Percentiles rank a stretch among this genome's conserved stretches.
Conservation (phyloP, 2,329 filamentous ascomycete species). For the Helotiales sp. region DNA sequence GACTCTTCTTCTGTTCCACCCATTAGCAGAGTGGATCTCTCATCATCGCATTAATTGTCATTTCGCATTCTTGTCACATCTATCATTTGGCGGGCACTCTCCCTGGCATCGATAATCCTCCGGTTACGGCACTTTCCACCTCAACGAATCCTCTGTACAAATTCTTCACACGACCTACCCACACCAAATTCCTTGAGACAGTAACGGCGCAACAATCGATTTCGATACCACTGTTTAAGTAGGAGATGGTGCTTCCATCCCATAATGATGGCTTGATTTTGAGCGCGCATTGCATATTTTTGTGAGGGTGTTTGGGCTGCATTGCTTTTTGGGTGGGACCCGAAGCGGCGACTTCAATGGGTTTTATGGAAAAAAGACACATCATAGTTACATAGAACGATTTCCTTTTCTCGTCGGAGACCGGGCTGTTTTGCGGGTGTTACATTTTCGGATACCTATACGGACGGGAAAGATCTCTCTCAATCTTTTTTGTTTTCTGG, state of each 20-base stretch:
- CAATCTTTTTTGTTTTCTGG: conserved; percentile 35
- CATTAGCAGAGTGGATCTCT: conserved; percentile 32
- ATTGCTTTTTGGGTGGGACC: conserved; percentile 40
- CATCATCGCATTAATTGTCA: conserved; percentile 39
- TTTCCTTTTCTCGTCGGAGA: conserved; percentile 41
- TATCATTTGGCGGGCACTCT: conserved; percentile 40
- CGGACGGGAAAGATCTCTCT: conserved; percentile 42
- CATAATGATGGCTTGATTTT: conserved; percentile 41
- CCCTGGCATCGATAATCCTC: conserved; percentile 40
- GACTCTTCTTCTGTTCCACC: conserved; percentile 31
- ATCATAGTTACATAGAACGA: conserved; percentile 44
- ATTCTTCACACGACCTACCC: conserved; percentile 33
- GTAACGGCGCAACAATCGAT: conserved; percentile 39
- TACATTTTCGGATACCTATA: conserved; percentile 37
- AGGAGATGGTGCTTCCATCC: conserved; percentile 39
- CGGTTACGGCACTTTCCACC: conserved; percentile 36
- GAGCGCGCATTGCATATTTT: conserved; percentile 43
- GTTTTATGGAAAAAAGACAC: conserved; percentile 42
- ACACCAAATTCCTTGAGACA: conserved; percentile 42
- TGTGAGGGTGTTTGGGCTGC: conserved; percentile 43
- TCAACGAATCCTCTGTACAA: conserved; percentile 46
- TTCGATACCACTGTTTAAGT: conserved; percentile 45
- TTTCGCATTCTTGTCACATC: conserved; percentile 39
- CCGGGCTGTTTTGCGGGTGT: conserved; percentile 36
- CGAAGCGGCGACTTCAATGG: conserved; percentile 45